Percentiles rank a stretch among this genome's conserved stretches.
These are phyloP conservation scores for Diaporthe citriasiana DNA, from an alignment of 2,329 filamentous ascomycete genomes.

Conservation along the genomic window DNA sequence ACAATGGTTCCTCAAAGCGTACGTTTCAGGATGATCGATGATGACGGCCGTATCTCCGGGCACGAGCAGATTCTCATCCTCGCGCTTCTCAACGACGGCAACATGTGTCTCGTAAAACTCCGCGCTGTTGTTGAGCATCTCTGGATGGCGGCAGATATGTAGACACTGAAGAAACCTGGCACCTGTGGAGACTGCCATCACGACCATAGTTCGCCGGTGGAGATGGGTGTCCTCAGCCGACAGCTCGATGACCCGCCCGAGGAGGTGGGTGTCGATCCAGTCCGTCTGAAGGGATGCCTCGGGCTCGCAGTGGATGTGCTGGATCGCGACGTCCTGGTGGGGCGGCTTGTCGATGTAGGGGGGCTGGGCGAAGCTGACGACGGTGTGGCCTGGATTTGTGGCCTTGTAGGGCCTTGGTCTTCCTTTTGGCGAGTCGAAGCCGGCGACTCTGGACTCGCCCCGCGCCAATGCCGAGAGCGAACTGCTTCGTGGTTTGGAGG, in stretches of 20 bases:
- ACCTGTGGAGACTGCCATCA: background rate
- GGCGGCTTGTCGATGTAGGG: background rate
- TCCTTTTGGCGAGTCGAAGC: no score
- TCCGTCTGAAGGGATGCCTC: background rate
- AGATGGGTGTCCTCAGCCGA: background rate
- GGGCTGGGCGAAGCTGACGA: background rate
- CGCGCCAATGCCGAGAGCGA: background rate
- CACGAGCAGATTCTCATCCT: background rate
- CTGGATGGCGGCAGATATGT: background rate
- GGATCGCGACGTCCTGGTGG: background rate
- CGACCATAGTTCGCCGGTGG: background rate
- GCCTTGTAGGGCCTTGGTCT: background rate
- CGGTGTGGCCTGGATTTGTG: background rate
- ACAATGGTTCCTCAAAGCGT: background rate
- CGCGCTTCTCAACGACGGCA: background rate
- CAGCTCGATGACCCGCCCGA: conserved; percentile 1
- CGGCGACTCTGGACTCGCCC: background rate
- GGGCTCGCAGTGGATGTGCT: background rate
- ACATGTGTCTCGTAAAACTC: background rate
- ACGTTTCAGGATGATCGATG: background rate
- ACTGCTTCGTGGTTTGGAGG: background rate
- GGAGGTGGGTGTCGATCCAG: background rate
- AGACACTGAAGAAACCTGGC: background rate
- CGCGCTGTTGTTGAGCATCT: background rate
- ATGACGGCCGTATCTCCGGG: background rate